These are phyloP conservation scores for Heliophila coronopifolia DNA, from an alignment of 441 rosid genomes.

Conservation along the genomic window DNA sequence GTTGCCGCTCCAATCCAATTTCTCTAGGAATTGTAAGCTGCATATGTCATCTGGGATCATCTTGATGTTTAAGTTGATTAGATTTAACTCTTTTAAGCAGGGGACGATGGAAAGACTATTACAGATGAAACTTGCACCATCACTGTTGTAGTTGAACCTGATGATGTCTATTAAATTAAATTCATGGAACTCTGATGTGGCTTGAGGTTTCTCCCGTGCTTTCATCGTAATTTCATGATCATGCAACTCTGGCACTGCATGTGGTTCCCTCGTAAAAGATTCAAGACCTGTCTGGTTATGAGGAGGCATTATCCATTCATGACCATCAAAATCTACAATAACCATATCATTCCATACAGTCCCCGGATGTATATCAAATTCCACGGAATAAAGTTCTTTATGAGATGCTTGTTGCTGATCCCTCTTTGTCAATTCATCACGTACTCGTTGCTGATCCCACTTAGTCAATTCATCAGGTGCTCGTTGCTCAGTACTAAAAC, in stretches of 20 bases:
- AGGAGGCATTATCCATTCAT: too few relatives aligned
- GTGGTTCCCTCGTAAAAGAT: background rate
- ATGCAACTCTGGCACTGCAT: background rate
- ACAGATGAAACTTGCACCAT: background rate
- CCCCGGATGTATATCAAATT: too few relatives aligned
- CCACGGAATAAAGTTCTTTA: background rate
- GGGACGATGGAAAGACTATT: conserved; percentile 7
- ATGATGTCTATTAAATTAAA: background rate
- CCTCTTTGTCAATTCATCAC: background rate
- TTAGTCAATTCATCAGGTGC: background rate
- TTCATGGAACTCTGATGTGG: background rate
- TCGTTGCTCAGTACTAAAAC: conserved; percentile 2
- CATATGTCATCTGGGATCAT: conserved; percentile 1
- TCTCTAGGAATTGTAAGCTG: conserved; percentile 5
- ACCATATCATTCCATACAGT: too few relatives aligned
- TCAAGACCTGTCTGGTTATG: too few relatives aligned
- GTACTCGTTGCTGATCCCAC: too few relatives aligned
- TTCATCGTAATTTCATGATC: background rate
- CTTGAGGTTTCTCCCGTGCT: background rate
- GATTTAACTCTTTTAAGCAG: background rate
- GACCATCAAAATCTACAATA: too few relatives aligned
- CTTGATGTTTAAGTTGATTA: conserved; percentile 15
- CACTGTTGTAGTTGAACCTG: background rate
- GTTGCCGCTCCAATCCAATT: conserved; percentile 16
- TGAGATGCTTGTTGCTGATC: background rate